phyloP scores from a whole-genome alignment of 73 alveolate genomes.

The Urostyla sp. region DNA sequence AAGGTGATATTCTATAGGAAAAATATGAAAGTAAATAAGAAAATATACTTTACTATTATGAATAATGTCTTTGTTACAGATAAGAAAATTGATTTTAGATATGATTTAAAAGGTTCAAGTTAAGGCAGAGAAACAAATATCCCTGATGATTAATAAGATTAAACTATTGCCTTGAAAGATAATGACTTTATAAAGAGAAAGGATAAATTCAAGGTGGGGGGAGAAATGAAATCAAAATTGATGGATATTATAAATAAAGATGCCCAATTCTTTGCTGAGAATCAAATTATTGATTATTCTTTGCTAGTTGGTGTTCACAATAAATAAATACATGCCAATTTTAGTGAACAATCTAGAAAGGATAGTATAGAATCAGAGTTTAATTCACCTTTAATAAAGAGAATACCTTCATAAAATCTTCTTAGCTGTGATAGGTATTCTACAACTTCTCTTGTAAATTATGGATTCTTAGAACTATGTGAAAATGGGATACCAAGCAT shows the following conservation, averaged over 20 bases:
- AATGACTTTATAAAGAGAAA: slow-evolving; percentile 78
- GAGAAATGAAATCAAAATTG: slow-evolving; percentile 66
- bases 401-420: not conserved
- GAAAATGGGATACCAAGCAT: slow-evolving; percentile 56
- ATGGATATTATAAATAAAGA: slow-evolving; percentile 85
- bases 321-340: slow-evolving; percentile 19
- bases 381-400: not conserved
- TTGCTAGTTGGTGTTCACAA: slow-evolving; percentile 91
- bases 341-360: slow-evolving; percentile 31
- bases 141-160: slow-evolving; percentile 54
- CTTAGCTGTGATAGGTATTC: slow-evolving; percentile 41
- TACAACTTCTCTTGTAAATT: not conserved
- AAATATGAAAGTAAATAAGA: slow-evolving; percentile 40
- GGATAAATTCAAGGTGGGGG: slow-evolving; percentile 77
- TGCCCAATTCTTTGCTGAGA: slow-evolving; percentile 84
- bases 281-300: slow-evolving; percentile 89
- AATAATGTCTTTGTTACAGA: slow-evolving; percentile 76
- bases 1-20: slow-evolving; percentile 70
- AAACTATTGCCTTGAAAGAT: slow-evolving; percentile 94
- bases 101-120: slow-evolving; percentile 89
- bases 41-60: slow-evolving; percentile 82
- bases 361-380: not conserved
- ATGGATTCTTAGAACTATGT: slow-evolving; percentile 63
- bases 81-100: slow-evolving; percentile 77
- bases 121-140: slow-evolving; percentile 73